Evolutionary conservation across 192 early-diverging fungal species (phyloP).

Genomic region (Coemansia sp.): DNA sequence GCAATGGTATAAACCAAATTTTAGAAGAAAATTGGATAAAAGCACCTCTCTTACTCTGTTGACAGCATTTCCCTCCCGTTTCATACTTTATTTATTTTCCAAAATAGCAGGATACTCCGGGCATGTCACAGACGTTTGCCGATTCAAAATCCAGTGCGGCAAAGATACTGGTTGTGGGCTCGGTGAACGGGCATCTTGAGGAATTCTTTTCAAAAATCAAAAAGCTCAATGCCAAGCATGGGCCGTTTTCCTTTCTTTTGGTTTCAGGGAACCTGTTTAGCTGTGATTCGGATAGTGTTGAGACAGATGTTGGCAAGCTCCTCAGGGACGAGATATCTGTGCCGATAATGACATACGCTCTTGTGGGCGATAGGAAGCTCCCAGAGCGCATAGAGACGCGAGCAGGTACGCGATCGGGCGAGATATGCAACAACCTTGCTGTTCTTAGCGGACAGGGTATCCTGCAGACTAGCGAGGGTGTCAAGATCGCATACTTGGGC

Average conservation of each 20-base stretch:
- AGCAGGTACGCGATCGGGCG: constrained; percentile 61
- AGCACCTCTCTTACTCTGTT: too few species aligned
- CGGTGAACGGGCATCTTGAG: constrained; percentile 68
- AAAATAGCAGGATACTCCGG: too few species aligned
- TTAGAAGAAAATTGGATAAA: too few species aligned
- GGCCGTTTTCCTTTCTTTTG: constrained; percentile 83
- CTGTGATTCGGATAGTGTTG: constrained; percentile 36
- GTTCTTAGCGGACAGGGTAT: constrained; percentile 62
- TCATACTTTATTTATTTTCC: background rate
- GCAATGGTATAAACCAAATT: too few species aligned
- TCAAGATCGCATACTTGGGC: constrained; percentile 51
- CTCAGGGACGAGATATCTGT: constrained; percentile 61
- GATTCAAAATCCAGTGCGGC: background rate
- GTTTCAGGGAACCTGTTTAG: constrained; percentile 83
- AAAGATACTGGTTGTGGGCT: constrained; percentile 66
- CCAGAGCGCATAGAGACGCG: constrained; percentile 58
- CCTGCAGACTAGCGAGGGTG: constrained; percentile 48
- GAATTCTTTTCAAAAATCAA: constrained; percentile 71
- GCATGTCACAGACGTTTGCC: background rate
- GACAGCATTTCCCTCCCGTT: background rate
- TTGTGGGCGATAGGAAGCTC: constrained; percentile 64
- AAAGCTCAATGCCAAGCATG: constrained; percentile 76
- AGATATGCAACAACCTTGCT: constrained; percentile 75
- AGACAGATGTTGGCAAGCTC: constrained; percentile 52
- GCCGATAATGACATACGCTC: constrained; percentile 74